phyloP scores from a whole-genome alignment of 768 basidiomycete species.

The Nidularia pulvinata region DNA sequence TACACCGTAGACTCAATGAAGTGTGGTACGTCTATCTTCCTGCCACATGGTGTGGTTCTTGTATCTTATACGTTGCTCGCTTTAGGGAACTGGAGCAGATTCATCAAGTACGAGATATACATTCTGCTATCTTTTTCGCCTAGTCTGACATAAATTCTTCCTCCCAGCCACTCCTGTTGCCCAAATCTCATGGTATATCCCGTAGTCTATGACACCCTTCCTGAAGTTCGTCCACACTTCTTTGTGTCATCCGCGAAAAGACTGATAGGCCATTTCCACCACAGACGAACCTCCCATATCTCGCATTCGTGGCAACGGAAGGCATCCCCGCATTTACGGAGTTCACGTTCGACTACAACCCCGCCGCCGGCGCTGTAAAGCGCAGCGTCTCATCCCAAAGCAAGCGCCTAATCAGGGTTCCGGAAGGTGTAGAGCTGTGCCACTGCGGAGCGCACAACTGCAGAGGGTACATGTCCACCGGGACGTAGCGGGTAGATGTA shows the following conservation, averaged over 20 bases:
- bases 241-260: not conserved
- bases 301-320: slow-evolving; percentile 52
- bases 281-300: slow-evolving; percentile 60
- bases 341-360: slow-evolving; percentile 68
- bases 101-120: slow-evolving; percentile 55
- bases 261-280: not conserved
- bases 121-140: not conserved
- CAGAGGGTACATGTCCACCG: too few species aligned
- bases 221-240: slow-evolving; percentile 35
- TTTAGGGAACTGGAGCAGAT: slow-evolving; percentile 76
- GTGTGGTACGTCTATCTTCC: slow-evolving; percentile 37
- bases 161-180: slow-evolving; percentile 63
- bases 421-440: slow-evolving; percentile 3
- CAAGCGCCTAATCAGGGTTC: slow-evolving; percentile 5
- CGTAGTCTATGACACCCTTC: slow-evolving; percentile 63
- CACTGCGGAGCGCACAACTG: too few species aligned
- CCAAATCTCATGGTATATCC: slow-evolving; percentile 59
- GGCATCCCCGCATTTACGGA: slow-evolving; percentile 53
- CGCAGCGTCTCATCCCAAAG: slow-evolving; percentile 4
- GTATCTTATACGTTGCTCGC: slow-evolving; percentile 1
- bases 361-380: slow-evolving; percentile 19
- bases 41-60: not conserved
- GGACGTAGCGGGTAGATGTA: too few species aligned
- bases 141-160: too few species aligned
- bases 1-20: slow-evolving; percentile 59